These are phyloP conservation scores for Cicer bijugum DNA, from an alignment of 306 rosid species.

Conservation along the genomic window DNA sequence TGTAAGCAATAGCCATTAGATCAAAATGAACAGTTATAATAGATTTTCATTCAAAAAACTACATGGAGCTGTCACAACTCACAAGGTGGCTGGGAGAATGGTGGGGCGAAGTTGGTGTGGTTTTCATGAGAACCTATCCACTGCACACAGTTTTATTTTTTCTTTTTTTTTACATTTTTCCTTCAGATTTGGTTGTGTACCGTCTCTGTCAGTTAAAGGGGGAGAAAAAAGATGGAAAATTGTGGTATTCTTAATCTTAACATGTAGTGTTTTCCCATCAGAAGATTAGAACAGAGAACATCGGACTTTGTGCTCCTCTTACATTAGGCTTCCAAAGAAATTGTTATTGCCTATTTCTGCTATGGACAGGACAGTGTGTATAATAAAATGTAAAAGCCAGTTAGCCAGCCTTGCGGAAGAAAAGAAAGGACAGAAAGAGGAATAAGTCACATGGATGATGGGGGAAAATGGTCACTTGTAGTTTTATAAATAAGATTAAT, in stretches of 20 bases:
- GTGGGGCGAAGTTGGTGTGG: background rate
- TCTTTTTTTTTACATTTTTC: background rate
- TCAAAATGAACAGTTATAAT: background rate
- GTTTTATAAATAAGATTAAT: background rate
- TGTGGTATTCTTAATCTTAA: background rate
- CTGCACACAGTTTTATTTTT: slow-evolving; percentile 24
- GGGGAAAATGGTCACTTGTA: background rate
- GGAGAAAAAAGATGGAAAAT: background rate
- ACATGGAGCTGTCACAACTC: background rate
- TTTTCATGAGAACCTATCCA: background rate
- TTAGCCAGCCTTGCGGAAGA: too few relatives aligned
- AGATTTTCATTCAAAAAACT: background rate
- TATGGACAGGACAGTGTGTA: background rate
- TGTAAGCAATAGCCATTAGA: background rate
- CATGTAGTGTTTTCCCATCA: background rate
- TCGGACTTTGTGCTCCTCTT: background rate
- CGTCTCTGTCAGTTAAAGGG: background rate
- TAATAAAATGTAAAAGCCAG: too few relatives aligned
- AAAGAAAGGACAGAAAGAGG: too few relatives aligned
- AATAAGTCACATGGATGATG: too few relatives aligned
- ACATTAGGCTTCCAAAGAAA: background rate
- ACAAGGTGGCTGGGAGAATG: background rate
- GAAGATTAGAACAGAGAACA: background rate
- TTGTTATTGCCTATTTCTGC: background rate
- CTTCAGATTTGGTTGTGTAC: background rate